A percentile compares a stretch with the other conserved stretches of the same genome.
phyloP scores from a whole-genome alignment of 805 yeast species.

The Candida tallmaniae region DNA sequence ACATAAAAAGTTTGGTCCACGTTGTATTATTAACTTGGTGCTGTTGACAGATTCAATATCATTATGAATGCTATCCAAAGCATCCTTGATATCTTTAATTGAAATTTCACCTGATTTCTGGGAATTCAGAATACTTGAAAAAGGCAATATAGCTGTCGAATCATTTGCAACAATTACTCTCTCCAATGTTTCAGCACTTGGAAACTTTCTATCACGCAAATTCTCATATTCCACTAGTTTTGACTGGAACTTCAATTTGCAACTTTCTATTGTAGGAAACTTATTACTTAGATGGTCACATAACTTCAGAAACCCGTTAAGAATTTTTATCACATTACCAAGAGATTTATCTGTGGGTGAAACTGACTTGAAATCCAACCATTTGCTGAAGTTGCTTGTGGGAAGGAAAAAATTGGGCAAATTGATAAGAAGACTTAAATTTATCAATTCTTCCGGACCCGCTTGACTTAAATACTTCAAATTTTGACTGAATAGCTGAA shows the following conservation, averaged over 20 bases:
- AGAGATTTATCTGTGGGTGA: constrained; percentile 13
- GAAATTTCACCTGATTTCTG: neutral
- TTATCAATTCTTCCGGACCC: constrained; percentile 10
- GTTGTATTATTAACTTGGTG: neutral
- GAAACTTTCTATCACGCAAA: constrained; percentile 1
- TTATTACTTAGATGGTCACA: constrained; percentile 9
- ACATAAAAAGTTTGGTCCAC: neutral
- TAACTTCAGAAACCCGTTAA: constrained; percentile 22
- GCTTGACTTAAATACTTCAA: constrained; percentile 12
- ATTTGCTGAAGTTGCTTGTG: constrained; percentile 15
- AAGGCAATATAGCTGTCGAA: neutral
- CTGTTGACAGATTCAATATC: neutral
- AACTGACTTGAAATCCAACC: constrained; percentile 14
- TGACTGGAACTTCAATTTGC: constrained; percentile 5
- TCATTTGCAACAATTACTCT: neutral
- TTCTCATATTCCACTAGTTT: constrained; percentile 4
- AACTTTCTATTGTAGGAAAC: constrained; percentile 2
- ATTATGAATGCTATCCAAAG: neutral
- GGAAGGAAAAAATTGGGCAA: constrained; percentile 17
- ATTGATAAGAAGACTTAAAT: constrained; percentile 8
- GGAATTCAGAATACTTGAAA: neutral
- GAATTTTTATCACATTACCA: constrained; percentile 20
- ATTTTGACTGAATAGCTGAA: constrained; percentile 19
- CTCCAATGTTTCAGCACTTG: neutral
- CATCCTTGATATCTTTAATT: neutral